Base-by-base conservation (phyloP, 345 rosid species). In the Mercurialis annua region DNA sequence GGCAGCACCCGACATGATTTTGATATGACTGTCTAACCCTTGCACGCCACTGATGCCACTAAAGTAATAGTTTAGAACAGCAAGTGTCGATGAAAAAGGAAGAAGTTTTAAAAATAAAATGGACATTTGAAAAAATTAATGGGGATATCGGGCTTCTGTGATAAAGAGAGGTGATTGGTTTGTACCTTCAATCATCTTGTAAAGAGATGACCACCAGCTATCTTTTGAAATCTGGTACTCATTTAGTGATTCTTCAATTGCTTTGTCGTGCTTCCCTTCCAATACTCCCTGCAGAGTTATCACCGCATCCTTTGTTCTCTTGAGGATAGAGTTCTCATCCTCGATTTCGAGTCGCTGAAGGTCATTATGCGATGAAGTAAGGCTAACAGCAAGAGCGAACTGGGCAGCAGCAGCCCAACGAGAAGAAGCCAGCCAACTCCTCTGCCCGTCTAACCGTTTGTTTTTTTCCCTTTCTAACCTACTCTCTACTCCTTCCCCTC, bases 181-280 rank as follows among this genome's bases (percentile, higher is more conserved):
- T 54, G 40, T 82, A 94, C 99, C 99, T 87, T 91, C 96, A 59
- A 94, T 75, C 86, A 94, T 81, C 80, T 73, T 89, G 85, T 91
- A 87, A 64, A 91, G 87, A 65, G 98, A 74, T 16, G 99, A 90
- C 96, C 99, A 94, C 99, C 99, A 89, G 61, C 97, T 73, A 52
- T 89, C 98, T 73, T 72, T 78, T 31, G 97, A 75, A 50, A 91
- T 78, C 58, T 87, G 78, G 47, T 59, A 62, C 67, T 85, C 77
- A 40, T 73, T 62, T 59, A 91, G 77, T 1, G 93, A 70, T 47
- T 82, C 84, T 5, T 84, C 89, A 10, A 94, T 94, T 70, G 74
- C 83, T 71, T 78, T 82, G 65, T 87, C 84, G 52, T 89, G 98
- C 79, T 86, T 91, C 73, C 99, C 89, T 79, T 89, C 98, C 68